Percentiles rank a stretch among this genome's conserved stretches.
Evolutionary conservation across 1,284 basidiomycete species (phyloP).

Genomic region (Ganoderma leucocontextum): DNA sequence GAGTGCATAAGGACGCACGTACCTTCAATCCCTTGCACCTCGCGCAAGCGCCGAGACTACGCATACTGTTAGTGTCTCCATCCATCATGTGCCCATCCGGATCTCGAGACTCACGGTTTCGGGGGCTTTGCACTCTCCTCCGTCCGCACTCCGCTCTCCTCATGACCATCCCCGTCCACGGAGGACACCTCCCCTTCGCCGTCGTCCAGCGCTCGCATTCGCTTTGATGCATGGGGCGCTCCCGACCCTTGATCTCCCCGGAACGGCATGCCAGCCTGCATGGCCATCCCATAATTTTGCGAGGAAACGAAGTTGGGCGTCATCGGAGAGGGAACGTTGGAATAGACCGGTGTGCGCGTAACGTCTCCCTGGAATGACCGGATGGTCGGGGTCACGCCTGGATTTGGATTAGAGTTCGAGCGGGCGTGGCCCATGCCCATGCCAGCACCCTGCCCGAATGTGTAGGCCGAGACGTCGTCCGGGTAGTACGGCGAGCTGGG

Average conservation of each 20-base stretch:
- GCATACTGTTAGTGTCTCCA: conserved; percentile 11
- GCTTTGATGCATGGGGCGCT: conserved; percentile 33
- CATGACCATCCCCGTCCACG: conserved; percentile 37
- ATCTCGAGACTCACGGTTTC: conserved; percentile 52
- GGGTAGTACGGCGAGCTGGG: conserved; percentile 30
- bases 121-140: conserved; percentile 48
- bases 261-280: conserved; percentile 27
- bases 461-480: conserved; percentile 24
- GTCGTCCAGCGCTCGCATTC: conserved; percentile 56
- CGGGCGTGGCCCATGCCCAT: conserved; percentile 17
- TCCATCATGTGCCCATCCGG: neutral
- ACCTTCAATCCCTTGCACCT: conserved; percentile 81
- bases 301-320: conserved; percentile 24
- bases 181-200: conserved; percentile 46
- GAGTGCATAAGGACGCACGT: conserved; percentile 15
- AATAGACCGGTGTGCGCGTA: conserved; percentile 24
- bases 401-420: conserved; percentile 22
- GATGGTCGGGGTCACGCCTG: conserved; percentile 28
- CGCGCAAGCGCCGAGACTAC: conserved; percentile 60
- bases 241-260: conserved; percentile 21
- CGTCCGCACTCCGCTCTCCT: conserved; percentile 36
- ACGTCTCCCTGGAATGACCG: conserved; percentile 27
- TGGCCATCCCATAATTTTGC: conserved; percentile 18
- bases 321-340: conserved; percentile 24
- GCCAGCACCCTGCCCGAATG: conserved; percentile 15